Conservation (phyloP, 352 stramenopile species). For the Pseudoperonospora humuli region DNA sequence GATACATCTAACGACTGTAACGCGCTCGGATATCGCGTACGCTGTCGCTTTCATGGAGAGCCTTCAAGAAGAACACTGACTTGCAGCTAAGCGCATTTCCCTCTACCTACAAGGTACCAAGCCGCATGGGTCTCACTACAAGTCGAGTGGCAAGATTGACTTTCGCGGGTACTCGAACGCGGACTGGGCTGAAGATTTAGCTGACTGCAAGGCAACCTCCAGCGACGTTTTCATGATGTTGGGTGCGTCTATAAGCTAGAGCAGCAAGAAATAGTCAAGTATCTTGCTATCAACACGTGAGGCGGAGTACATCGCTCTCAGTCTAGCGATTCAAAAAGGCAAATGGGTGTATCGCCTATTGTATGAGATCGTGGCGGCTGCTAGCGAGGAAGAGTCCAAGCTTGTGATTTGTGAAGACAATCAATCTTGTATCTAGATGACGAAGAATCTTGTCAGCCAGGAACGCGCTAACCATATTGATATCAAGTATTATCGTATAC, state of each 20-base stretch:
- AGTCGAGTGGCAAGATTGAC: not conserved
- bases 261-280: not conserved
- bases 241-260: not conserved
- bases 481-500: not conserved
- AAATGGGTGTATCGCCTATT: not conserved
- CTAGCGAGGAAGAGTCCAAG: not conserved
- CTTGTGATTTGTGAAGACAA: constrained; percentile 7
- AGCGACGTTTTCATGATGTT: constrained; percentile 1
- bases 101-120: constrained; percentile 14
- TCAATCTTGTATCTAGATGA: no score
- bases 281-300: constrained; percentile 3
- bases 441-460: no score
- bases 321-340: not conserved
- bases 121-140: constrained; percentile 5
- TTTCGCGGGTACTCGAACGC: constrained; percentile 6
- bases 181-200: constrained; percentile 5
- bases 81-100: constrained; percentile 10
- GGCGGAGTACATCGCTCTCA: constrained; percentile 4
- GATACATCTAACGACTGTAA: constrained; percentile 13
- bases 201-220: constrained; percentile 5
- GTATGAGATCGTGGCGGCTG: constrained; percentile 1
- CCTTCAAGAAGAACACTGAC: constrained; percentile 10
- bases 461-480: not conserved
- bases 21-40: constrained; percentile 7
- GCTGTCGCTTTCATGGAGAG: constrained; percentile 17